These are phyloP conservation scores for Kodamaea neixiangensis DNA, from an alignment of 805 yeast genomes.

Conservation along the genomic window DNA sequence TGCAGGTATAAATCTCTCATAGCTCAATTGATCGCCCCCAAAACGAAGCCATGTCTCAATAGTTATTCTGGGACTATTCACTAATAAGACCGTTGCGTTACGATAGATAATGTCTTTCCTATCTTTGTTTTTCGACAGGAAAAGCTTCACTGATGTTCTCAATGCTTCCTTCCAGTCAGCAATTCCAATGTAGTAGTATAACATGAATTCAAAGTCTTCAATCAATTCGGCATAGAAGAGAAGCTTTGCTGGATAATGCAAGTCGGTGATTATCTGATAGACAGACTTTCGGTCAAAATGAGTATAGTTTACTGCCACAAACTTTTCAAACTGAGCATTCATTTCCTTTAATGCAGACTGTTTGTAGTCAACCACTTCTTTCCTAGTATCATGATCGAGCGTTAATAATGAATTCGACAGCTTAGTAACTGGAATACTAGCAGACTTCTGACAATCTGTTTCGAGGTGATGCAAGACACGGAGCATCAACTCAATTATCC, in stretches of 20 bases:
- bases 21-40: slow-evolving; percentile 45
- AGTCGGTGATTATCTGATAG: slow-evolving; percentile 68
- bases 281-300: slow-evolving; percentile 65
- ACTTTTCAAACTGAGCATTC: slow-evolving; percentile 38
- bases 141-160: slow-evolving; percentile 52
- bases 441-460: slow-evolving; percentile 19
- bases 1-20: slow-evolving; percentile 71
- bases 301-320: slow-evolving; percentile 50
- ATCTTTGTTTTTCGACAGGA: slow-evolving; percentile 26
- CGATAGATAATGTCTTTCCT: slow-evolving; percentile 52
- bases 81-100: slow-evolving; percentile 66
- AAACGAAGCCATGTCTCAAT: slow-evolving; percentile 78
- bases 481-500: slow-evolving; percentile 64
- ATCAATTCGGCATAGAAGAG: slow-evolving; percentile 67
- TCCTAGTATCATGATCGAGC: background rate
- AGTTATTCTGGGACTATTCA: slow-evolving; percentile 68
- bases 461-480: slow-evolving; percentile 48
- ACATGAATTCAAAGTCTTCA: slow-evolving; percentile 67
- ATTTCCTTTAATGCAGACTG: slow-evolving; percentile 1
- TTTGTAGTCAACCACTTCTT: background rate
- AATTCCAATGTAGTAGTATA: slow-evolving; percentile 65
- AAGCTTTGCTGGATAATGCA: slow-evolving; percentile 64
- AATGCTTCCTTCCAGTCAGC: slow-evolving; percentile 77
- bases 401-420: background rate
- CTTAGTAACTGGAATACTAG: background rate